Conservation (phyloP, 371 early-diverging fungal genomes). For the Mucor circinelloides region DNA sequence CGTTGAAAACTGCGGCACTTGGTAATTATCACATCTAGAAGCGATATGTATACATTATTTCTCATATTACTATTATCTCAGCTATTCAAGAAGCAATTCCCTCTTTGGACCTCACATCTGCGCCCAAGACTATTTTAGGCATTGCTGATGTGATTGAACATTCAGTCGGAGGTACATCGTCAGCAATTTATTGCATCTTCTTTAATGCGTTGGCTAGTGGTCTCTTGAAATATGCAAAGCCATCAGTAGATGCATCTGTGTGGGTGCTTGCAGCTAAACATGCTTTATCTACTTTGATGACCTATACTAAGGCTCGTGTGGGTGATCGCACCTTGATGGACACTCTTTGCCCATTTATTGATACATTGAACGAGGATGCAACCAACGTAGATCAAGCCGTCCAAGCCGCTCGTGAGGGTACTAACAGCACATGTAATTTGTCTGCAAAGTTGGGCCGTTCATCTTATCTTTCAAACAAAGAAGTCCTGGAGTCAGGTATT, state of each 20-base stretch:
- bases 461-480: slow-evolving; percentile 63
- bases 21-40: slow-evolving; percentile 24
- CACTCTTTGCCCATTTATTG: slow-evolving; percentile 71
- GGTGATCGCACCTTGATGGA: slow-evolving; percentile 86
- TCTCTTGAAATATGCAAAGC: slow-evolving; percentile 26
- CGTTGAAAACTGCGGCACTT: slow-evolving; percentile 67
- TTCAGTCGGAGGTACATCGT: slow-evolving; percentile 80
- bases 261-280: slow-evolving; percentile 36
- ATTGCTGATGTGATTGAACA: slow-evolving; percentile 71
- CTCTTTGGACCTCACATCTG: slow-evolving; percentile 22
- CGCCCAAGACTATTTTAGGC: slow-evolving; percentile 28
- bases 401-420: slow-evolving; percentile 59
- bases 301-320: slow-evolving; percentile 71
- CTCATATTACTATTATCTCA: background rate
- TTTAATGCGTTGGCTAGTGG: slow-evolving; percentile 70
- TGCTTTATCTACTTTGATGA: slow-evolving; percentile 64
- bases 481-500: slow-evolving; percentile 44
- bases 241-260: slow-evolving; percentile 7
- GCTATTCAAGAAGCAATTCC: slow-evolving; percentile 38
- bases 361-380: slow-evolving; percentile 37
- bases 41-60: background rate
- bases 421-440: slow-evolving; percentile 59
- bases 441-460: slow-evolving; percentile 72
- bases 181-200: slow-evolving; percentile 78
- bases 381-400: slow-evolving; percentile 45